Conservation (phyloP, 805 yeast species). For the Barnettozyma wickerhamii region DNA sequence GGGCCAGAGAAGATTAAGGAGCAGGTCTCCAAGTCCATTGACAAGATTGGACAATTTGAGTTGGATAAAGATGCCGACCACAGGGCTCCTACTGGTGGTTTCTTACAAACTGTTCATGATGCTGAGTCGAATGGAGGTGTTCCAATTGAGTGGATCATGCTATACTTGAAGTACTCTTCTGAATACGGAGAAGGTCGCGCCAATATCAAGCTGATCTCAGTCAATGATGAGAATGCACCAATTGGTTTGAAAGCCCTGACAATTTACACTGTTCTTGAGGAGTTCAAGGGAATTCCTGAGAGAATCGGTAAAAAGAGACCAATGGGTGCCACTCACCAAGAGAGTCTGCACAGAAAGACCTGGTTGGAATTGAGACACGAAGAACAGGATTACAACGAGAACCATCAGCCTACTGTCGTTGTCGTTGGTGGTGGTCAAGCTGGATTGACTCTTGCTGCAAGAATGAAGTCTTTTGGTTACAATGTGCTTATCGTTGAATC, state of each 20-base stretch:
- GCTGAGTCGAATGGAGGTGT: conserved; percentile 21
- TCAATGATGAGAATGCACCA: conserved; percentile 25
- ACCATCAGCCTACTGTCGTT: conserved; percentile 37
- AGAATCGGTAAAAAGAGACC: conserved; percentile 30
- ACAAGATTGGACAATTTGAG: conserved; percentile 25
- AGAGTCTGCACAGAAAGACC: conserved; percentile 32
- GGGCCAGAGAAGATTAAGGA: conserved; percentile 28
- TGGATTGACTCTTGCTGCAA: conserved; percentile 39
- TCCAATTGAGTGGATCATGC: conserved; percentile 35
- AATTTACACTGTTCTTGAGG: conserved; percentile 32
- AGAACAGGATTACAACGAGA: conserved; percentile 28
- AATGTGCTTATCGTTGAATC: conserved; percentile 36
- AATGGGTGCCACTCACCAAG: conserved; percentile 36
- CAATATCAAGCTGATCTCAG: conserved; percentile 28
- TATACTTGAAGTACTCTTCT: conserved; percentile 28
- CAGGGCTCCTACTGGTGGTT: conserved; percentile 28
- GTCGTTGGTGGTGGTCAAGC: conserved; percentile 46
- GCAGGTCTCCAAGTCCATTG: conserved; percentile 11
- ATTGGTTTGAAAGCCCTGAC: conserved; percentile 30
- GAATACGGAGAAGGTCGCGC: conserved; percentile 33
- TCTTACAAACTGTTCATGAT: conserved; percentile 26
- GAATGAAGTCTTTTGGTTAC: conserved; percentile 38
- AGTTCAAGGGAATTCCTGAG: conserved; percentile 31
- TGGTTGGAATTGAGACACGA: conserved; percentile 34
- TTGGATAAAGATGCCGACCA: conserved; percentile 29